Evolutionary conservation across 2,329 filamentous ascomycete species (phyloP).

Genomic region (Pezicula neosporulosa): DNA sequence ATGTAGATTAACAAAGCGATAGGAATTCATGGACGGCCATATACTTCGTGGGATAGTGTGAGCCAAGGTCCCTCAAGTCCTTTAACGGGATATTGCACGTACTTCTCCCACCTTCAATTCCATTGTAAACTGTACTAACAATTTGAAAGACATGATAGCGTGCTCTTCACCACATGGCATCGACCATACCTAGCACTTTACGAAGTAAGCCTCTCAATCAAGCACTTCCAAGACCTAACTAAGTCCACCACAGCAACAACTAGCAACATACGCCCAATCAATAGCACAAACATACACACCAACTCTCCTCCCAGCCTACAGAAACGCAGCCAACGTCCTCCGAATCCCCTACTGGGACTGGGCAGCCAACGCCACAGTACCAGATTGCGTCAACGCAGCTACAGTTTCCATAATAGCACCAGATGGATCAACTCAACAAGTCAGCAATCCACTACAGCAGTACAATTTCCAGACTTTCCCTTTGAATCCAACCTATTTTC

Average conservation of each 20-base stretch:
- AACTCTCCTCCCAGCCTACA: conserved; percentile 32
- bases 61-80: neutral
- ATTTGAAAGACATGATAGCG: conserved; percentile 19
- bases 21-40: conserved; percentile 4
- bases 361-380: conserved; percentile 39
- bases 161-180: conserved; percentile 40
- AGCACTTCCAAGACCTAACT: conserved; percentile 4
- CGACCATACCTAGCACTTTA: conserved; percentile 49
- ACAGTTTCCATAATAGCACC: conserved; percentile 28
- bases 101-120: too few relatives aligned
- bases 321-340: conserved; percentile 34
- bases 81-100: conserved; percentile 2
- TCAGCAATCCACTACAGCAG: conserved; percentile 50
- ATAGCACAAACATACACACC: conserved; percentile 34
- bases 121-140: neutral
- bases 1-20: neutral
- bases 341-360: conserved; percentile 48
- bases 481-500: conserved; percentile 30
- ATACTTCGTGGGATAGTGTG: conserved; percentile 1
- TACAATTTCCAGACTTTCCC: conserved; percentile 42
- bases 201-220: conserved; percentile 38
- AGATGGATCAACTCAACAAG: conserved; percentile 8
- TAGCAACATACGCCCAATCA: conserved; percentile 41
- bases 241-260: conserved; percentile 41
- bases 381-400: conserved; percentile 28